phyloP scores from a whole-genome alignment of 345 rosid genomes.

The Populus alba region DNA sequence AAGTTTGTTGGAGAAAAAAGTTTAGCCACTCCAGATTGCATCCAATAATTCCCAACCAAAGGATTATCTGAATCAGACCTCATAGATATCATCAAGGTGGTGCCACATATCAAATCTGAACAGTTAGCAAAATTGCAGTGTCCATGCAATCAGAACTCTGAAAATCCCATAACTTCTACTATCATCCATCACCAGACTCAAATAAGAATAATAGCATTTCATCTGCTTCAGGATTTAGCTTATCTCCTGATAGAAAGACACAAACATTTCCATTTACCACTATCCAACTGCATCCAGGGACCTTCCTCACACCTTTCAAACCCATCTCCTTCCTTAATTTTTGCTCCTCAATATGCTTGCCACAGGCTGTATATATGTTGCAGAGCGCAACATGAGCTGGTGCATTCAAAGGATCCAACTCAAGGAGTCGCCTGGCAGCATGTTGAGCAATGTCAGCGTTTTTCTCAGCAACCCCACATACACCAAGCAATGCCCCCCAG shows the following conservation, averaged over 20 bases:
- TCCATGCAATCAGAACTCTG: background rate
- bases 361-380: conserved; percentile 56
- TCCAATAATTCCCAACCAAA: conserved; percentile 92
- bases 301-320: conserved; percentile 69
- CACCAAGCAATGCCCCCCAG: conserved; percentile 61
- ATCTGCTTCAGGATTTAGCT: conserved; percentile 28
- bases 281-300: conserved; percentile 84
- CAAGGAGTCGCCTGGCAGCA: conserved; percentile 48
- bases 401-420: conserved; percentile 61
- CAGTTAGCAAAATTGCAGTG: no score
- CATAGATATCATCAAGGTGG: conserved; percentile 26
- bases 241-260: conserved; percentile 64
- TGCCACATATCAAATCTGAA: background rate
- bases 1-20: conserved; percentile 89
- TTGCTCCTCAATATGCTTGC: conserved; percentile 52
- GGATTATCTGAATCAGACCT: conserved; percentile 95
- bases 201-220: conserved; percentile 38
- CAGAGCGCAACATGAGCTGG: conserved; percentile 68
- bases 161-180: background rate
- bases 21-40: conserved; percentile 89
- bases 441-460: conserved; percentile 41
- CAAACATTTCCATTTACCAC: conserved; percentile 44
- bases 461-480: conserved; percentile 45
- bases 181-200: conserved; percentile 20
- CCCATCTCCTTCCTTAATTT: conserved; percentile 67